phyloP scores from a whole-genome alignment of 768 basidiomycete species.

The Lactifluus subvellereus region DNA sequence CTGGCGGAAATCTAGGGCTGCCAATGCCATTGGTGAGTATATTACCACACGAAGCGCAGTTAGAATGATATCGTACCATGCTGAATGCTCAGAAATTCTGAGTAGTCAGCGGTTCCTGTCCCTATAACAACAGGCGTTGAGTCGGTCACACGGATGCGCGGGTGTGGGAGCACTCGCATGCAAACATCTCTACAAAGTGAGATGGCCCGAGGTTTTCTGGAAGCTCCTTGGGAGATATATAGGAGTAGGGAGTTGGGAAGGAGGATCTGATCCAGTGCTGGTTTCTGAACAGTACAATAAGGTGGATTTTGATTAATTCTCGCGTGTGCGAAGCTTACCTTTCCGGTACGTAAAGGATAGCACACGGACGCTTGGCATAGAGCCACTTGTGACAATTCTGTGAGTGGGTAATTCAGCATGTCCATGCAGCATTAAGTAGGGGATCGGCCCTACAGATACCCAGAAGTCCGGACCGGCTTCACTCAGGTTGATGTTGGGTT shows the following conservation, averaged over 20 bases:
- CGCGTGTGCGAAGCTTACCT: conserved; percentile 34
- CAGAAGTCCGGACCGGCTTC: conserved; percentile 65
- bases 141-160: neutral
- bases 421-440: neutral
- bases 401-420: neutral
- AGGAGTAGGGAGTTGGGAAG: conserved; percentile 50
- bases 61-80: conserved; percentile 37
- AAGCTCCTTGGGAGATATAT: conserved; percentile 43
- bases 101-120: conserved; percentile 57
- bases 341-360: conserved; percentile 69
- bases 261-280: conserved; percentile 56
- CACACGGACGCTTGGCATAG: conserved; percentile 58
- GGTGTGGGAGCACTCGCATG: conserved; percentile 37
- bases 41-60: neutral
- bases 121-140: conserved; percentile 34
- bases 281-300: conserved; percentile 40
- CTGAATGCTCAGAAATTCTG: conserved; percentile 47
- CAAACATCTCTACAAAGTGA: conserved; percentile 47
- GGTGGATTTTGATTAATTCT: neutral
- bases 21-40: neutral
- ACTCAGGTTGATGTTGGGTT: conserved; percentile 52
- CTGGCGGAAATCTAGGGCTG: conserved; percentile 67
- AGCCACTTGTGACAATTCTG: conserved; percentile 89
- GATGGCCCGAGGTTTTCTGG: conserved; percentile 28
- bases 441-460: conserved; percentile 49